phyloP scores from a whole-genome alignment of 176 grass and related monocot genomes.

The Themeda triandra region DNA sequence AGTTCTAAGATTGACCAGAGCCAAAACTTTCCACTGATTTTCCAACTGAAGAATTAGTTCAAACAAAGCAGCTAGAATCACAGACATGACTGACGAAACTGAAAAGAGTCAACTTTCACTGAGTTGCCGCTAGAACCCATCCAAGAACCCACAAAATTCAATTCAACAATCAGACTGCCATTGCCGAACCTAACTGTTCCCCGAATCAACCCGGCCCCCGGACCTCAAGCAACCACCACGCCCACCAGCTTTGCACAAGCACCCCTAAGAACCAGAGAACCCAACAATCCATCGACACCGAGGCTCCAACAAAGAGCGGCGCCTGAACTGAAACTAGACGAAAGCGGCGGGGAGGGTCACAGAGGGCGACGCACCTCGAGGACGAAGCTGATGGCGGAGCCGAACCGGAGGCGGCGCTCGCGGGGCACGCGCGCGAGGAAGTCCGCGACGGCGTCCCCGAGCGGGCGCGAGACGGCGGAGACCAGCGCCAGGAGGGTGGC shows the following conservation, averaged over 20 bases:
- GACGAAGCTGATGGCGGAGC: slow-evolving; percentile 48
- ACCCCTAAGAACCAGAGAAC: not conserved
- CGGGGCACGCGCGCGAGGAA: slow-evolving; percentile 60
- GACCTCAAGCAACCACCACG: not conserved
- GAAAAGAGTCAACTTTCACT: not conserved
- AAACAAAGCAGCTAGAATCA: not conserved
- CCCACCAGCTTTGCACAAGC: not conserved
- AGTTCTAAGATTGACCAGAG: not conserved
- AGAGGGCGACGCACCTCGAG: slow-evolving; percentile 44
- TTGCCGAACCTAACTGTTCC: not conserved
- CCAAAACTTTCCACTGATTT: not conserved
- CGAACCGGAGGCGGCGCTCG: slow-evolving; percentile 66
- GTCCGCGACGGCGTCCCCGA: slow-evolving; percentile 64
- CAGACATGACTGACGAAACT: not conserved
- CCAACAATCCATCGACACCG: not conserved
- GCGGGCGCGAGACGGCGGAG: slow-evolving; percentile 40
- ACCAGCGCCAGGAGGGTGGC: slow-evolving; percentile 55
- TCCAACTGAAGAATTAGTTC: not conserved
- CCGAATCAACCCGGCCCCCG: not conserved
- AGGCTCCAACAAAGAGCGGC: not conserved
- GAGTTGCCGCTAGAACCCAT: not conserved
- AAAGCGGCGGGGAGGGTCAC: not conserved
- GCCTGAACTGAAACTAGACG: slow-evolving; percentile 13
- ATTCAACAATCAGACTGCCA: not conserved
- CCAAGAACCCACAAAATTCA: slow-evolving; percentile 19